These are phyloP conservation scores for Penicillium paradoxum DNA, from an alignment of 495 filamentous ascomycete genomes.

Conservation along the genomic window DNA sequence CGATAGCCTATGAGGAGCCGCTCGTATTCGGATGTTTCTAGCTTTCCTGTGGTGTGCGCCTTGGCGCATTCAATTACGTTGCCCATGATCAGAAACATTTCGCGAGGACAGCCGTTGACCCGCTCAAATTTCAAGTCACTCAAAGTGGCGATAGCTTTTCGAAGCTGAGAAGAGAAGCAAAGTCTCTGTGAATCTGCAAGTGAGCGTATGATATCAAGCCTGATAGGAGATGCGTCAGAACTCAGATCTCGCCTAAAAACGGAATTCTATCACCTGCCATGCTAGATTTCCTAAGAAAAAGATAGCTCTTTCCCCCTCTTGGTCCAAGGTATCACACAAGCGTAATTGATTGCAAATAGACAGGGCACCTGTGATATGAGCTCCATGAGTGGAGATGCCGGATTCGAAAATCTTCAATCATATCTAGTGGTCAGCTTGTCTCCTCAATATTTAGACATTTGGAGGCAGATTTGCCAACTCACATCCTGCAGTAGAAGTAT, in stretches of 20 bases:
- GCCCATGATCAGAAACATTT: slow-evolving; percentile 33
- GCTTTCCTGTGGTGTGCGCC: slow-evolving; percentile 21
- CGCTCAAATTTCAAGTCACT: slow-evolving; percentile 31
- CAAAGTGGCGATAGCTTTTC: slow-evolving; percentile 24
- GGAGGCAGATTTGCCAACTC: slow-evolving; percentile 6
- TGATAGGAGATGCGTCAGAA: slow-evolving; percentile 1
- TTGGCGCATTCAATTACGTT: slow-evolving; percentile 31
- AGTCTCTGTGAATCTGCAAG: slow-evolving; percentile 29
- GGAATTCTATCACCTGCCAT: slow-evolving; percentile 17
- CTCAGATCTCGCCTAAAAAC: background rate
- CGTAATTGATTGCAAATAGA: slow-evolving; percentile 33
- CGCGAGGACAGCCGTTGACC: slow-evolving; percentile 36
- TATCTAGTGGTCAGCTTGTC: background rate
- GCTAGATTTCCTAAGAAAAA: slow-evolving; percentile 38
- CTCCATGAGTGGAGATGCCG: slow-evolving; percentile 34
- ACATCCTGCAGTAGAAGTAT: slow-evolving; percentile 39
- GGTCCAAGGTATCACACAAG: slow-evolving; percentile 24
- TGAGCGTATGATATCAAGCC: slow-evolving; percentile 38
- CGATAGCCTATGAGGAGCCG: slow-evolving; percentile 15
- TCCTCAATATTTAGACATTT: background rate
- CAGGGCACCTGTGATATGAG: slow-evolving; percentile 38
- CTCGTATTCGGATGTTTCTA: slow-evolving; percentile 17
- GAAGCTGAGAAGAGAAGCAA: slow-evolving; percentile 33
- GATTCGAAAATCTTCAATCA: slow-evolving; percentile 30
- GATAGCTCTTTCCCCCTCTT: slow-evolving; percentile 25